Evolutionary conservation across 2,329 filamentous ascomycete species (phyloP).

Genomic region (Fusarium sp.): DNA sequence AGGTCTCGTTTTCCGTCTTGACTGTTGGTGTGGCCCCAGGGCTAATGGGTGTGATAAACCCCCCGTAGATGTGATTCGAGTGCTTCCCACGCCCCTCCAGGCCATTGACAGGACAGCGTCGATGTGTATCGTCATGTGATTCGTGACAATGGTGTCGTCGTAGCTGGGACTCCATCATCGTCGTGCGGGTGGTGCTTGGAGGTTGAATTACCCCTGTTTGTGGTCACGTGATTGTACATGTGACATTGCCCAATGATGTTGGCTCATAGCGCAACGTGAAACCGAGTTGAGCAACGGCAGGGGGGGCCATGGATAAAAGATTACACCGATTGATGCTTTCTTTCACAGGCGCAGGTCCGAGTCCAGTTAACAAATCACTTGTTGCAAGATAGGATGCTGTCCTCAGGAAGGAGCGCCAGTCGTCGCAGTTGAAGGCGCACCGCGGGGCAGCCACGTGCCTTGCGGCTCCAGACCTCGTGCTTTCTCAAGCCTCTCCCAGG

Average conservation of each 20-base stretch:
- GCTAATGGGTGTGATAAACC: slow-evolving; percentile 40
- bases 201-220: slow-evolving; percentile 30
- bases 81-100: slow-evolving; percentile 34
- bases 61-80: slow-evolving; percentile 40
- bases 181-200: slow-evolving; percentile 20
- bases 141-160: slow-evolving; percentile 25
- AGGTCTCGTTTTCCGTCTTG: slow-evolving; percentile 35
- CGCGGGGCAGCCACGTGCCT: slow-evolving; percentile 57
- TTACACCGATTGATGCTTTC: background rate
- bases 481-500: slow-evolving; percentile 71
- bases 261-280: background rate
- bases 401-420: slow-evolving; percentile 24
- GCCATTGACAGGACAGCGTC: slow-evolving; percentile 15
- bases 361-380: background rate
- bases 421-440: slow-evolving; percentile 1
- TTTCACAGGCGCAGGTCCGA: background rate
- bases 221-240: slow-evolving; percentile 33
- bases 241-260: background rate
- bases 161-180: slow-evolving; percentile 3
- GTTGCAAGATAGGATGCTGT: background rate
- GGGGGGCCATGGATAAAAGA: background rate
- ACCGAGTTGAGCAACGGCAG: background rate
- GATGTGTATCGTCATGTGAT: slow-evolving; percentile 36
- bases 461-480: slow-evolving; percentile 54
- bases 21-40: slow-evolving; percentile 16